Conservation (phyloP, 139 green algal genomes). For the Mesostigma viride region DNA sequence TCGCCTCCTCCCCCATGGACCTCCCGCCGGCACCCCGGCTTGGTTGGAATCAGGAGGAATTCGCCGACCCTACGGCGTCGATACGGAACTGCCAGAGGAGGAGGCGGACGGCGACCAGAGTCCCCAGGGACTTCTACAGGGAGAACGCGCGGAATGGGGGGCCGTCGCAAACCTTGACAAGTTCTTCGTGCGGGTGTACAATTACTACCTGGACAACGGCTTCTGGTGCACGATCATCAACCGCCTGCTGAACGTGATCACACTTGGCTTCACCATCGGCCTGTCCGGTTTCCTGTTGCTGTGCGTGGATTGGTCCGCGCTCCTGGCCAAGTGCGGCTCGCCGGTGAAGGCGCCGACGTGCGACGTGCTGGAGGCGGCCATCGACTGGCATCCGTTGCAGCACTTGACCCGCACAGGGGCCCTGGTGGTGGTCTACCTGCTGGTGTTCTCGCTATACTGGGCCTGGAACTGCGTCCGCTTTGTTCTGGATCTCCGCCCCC, state of each 20-base stretch:
- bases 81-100: too few species aligned
- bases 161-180: conserved; percentile 17
- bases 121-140: conserved; percentile 1
- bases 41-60: too few species aligned
- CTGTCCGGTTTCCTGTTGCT: conserved; percentile 79
- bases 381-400: conserved; percentile 40
- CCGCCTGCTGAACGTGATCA: conserved; percentile 60
- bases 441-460: conserved; percentile 61
- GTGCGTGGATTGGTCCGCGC: conserved; percentile 61
- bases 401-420: too few species aligned
- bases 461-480: conserved; percentile 41
- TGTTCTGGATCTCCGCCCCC: conserved; percentile 38
- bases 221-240: conserved; percentile 26
- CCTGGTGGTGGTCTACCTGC: conserved; percentile 56
- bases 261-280: conserved; percentile 78
- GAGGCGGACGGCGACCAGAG: too few species aligned
- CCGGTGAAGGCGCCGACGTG: conserved; percentile 27
- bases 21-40: too few species aligned
- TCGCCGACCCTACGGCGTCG: too few species aligned
- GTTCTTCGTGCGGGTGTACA: conserved; percentile 28
- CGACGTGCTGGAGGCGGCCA: conserved; percentile 28
- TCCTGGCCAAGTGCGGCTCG: conserved; percentile 17
- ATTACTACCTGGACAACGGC: conserved; percentile 27
- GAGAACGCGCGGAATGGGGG: conserved; percentile 9
- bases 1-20: too few species aligned